Evolutionary conservation across 73 alveolate genomes (phyloP).

Genomic region (Paramecium sonneborni): DNA sequence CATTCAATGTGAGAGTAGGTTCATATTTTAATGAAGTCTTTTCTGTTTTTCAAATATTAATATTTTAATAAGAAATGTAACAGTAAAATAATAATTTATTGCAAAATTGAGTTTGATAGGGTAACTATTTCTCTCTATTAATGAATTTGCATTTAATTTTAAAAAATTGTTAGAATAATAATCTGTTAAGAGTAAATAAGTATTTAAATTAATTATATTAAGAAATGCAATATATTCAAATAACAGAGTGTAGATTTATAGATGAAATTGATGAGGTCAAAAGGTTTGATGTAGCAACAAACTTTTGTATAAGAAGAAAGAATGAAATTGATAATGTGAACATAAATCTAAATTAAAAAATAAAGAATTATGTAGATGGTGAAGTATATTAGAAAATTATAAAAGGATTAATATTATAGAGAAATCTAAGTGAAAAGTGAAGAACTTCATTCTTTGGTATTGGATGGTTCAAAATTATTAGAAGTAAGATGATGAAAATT

Average conservation of each 20-base stretch:
- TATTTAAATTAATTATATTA: not conserved
- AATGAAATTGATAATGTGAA: not conserved
- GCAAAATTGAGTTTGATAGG: too few relatives aligned
- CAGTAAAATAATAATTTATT: too few relatives aligned
- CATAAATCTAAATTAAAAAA: not conserved
- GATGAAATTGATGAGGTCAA: not conserved
- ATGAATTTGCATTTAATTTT: too few relatives aligned
- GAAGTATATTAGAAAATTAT: not conserved
- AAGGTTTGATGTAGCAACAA: not conserved
- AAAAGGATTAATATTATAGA: not conserved
- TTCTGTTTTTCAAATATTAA: too few relatives aligned
- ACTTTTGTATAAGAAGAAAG: not conserved
- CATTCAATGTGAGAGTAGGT: too few relatives aligned
- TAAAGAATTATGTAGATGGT: not conserved
- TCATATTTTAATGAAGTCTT: too few relatives aligned
- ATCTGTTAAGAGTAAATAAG: not conserved
- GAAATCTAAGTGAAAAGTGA: slow-evolving; percentile 1
- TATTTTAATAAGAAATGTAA: too few relatives aligned
- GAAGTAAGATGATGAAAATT: not conserved
- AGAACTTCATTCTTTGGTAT: not conserved
- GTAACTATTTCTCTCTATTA: too few relatives aligned
- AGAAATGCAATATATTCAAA: not conserved
- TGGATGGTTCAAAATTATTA: not conserved
- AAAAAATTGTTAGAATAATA: too few relatives aligned
- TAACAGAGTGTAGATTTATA: not conserved